These are phyloP conservation scores for Melaleuca quinquenervia DNA, from an alignment of 345 rosid species.

Conservation along the genomic window DNA sequence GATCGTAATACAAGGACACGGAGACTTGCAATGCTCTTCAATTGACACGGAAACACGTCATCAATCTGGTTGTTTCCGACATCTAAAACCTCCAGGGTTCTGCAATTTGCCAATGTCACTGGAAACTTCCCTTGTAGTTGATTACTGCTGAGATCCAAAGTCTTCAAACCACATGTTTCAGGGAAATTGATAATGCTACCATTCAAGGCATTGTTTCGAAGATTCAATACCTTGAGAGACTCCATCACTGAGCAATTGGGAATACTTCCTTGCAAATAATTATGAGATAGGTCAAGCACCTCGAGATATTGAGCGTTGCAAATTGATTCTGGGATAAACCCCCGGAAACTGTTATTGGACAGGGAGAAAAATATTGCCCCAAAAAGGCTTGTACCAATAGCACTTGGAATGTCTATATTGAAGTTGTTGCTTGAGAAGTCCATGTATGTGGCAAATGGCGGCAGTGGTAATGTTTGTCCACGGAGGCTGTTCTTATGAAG, in stretches of 20 bases:
- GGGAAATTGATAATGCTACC: slow-evolving; percentile 11
- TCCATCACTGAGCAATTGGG: background rate
- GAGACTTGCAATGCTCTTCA: slow-evolving; percentile 6
- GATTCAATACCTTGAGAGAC: background rate
- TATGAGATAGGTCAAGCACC: background rate
- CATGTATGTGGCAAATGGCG: background rate
- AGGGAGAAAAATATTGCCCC: background rate
- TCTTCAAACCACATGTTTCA: slow-evolving; percentile 4
- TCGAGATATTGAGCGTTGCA: background rate
- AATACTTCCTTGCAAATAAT: too few relatives aligned
- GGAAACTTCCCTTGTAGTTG: too few relatives aligned
- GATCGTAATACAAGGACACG: slow-evolving; percentile 26
- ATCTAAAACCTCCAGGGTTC: too few relatives aligned
- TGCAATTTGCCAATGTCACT: too few relatives aligned
- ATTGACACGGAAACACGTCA: slow-evolving; percentile 18
- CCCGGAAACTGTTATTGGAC: background rate
- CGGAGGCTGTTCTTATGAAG: background rate
- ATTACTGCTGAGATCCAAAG: too few relatives aligned
- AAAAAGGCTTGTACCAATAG: background rate
- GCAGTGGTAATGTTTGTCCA: background rate
- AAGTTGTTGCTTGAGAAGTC: slow-evolving; percentile 3
- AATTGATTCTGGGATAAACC: too few relatives aligned
- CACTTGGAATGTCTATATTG: background rate
- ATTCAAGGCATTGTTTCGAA: background rate
- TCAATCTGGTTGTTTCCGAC: slow-evolving; percentile 18